Evolutionary conservation across 2,329 filamentous ascomycete species (phyloP).

Genomic region (Colletotrichum graminicola): DNA sequence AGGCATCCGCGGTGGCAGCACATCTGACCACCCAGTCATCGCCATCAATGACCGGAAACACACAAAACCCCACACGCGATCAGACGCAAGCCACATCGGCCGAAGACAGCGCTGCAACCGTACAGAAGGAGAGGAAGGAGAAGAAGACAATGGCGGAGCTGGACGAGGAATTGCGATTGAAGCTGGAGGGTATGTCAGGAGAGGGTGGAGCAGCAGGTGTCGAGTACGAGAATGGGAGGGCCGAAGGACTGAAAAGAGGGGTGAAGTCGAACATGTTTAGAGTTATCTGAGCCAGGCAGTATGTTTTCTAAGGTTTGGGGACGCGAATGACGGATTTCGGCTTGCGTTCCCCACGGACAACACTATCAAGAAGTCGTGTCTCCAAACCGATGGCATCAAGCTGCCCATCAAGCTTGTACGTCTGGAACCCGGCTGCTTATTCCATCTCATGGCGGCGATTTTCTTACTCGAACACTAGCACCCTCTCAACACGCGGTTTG

Average conservation of each 20-base stretch:
- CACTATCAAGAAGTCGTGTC: neutral
- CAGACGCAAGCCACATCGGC: neutral
- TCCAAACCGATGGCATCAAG: neutral
- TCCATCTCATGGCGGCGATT: neutral
- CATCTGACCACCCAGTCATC: conserved; percentile 6
- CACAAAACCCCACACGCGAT: neutral
- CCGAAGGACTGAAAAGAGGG: conserved; percentile 78
- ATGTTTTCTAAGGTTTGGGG: neutral
- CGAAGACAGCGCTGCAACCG: no score
- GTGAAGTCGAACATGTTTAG: conserved; percentile 85
- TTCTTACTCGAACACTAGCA: neutral
- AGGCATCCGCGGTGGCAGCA: neutral
- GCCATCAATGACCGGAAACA: neutral
- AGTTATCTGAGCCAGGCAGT: conserved; percentile 65
- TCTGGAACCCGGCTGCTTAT: no score
- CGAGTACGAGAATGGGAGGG: conserved; percentile 80
- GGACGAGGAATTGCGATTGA: conserved; percentile 75
- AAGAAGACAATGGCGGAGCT: conserved; percentile 71
- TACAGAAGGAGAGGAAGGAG: neutral
- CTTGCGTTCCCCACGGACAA: neutral
- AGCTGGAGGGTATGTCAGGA: conserved; percentile 75
- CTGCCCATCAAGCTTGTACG: no score
- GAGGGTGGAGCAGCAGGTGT: conserved; percentile 79
- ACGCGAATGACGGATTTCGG: neutral
- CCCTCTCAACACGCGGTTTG: no score